Conservation (phyloP, 192 early-diverging fungal genomes). For the Kickxella alabastrina region DNA sequence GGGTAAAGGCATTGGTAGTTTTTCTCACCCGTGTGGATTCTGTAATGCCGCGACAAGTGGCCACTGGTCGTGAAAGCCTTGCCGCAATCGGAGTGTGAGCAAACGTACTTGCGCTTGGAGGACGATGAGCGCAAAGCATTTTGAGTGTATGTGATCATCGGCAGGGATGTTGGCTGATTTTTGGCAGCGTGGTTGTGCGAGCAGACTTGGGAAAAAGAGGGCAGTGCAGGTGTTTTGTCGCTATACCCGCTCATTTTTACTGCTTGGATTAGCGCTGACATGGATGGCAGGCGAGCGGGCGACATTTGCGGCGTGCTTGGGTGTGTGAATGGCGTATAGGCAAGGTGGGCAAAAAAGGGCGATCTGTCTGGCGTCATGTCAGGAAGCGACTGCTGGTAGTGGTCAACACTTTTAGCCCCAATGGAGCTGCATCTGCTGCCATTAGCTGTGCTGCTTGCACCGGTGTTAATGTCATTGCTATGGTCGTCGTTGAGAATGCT, state of each 20-base stretch:
- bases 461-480: background rate
- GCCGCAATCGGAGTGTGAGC: constrained; percentile 58
- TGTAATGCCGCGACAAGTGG: constrained; percentile 69
- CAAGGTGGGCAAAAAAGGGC: no score
- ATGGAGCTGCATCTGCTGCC: background rate
- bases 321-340: constrained; percentile 17
- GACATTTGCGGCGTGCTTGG: constrained; percentile 11
- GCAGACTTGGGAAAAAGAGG: background rate
- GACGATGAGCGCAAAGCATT: no score
- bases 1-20: constrained; percentile 63
- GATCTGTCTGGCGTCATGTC: constrained; percentile 14
- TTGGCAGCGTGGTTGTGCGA: background rate
- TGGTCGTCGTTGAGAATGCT: constrained; percentile 36
- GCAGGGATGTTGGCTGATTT: background rate
- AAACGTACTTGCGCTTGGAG: constrained; percentile 71
- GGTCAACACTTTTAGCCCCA: constrained; percentile 1
- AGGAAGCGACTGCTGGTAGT: constrained; percentile 14
- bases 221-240: background rate
- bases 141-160: constrained; percentile 3
- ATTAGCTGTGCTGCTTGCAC: constrained; percentile 5
- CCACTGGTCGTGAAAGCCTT: constrained; percentile 80
- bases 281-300: constrained; percentile 20
- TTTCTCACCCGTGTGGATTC: constrained; percentile 75
- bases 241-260: constrained; percentile 9
- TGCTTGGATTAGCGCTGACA: constrained; percentile 27